Evolutionary conservation across 192 early-diverging fungal genomes (phyloP), one percentile per base, ranked within the genome.

Genomic region (Entomortierella lignicola): DNA sequence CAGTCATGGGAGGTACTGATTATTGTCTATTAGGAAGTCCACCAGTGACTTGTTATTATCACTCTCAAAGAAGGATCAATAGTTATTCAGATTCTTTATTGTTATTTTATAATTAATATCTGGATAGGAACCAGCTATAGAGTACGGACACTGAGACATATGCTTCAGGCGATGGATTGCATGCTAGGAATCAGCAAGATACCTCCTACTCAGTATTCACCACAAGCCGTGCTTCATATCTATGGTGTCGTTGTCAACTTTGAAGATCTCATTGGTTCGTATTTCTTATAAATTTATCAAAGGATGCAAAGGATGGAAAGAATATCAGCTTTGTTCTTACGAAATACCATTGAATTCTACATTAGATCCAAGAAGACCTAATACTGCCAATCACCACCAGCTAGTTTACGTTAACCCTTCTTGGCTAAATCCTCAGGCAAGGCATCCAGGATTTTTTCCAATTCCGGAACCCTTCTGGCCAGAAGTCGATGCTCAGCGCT

Each of bases 391-490:
- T 63, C 43, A 83, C 51, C 37, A 84, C 51, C 44, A 64, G 21
- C 44, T 71, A 43, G 58, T 67, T 7, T 75, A 71, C 67, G 54
- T 63, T 50, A 66, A 66, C n/a, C 83, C 68, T 5, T 30, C 47
- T 37, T 80, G 74, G 80, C 66, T 75, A 26, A 71, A 66, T 61
- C 58, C 66, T 34, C 60, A 77, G 47, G 63, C 67, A 26, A 43
- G 81, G 29, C 59, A 86, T 17, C 37, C 85, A 8, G 85, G 84
- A 17, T 84, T 89, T 63, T 93, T 94, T 79, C 92, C 92, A 5
- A 89, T 95, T 11, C 92, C 92, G 3, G 92, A 95, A 59, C 55
- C 89, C 21, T 95, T 87, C 79, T 92, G 91, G 92, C 87, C 89
- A 2, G 87, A 89, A 29, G 43, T 66, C 8, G 55, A 71, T n/a